Base-by-base conservation (phyloP, 768 basidiomycete species). In the Mycena indigotica region DNA sequence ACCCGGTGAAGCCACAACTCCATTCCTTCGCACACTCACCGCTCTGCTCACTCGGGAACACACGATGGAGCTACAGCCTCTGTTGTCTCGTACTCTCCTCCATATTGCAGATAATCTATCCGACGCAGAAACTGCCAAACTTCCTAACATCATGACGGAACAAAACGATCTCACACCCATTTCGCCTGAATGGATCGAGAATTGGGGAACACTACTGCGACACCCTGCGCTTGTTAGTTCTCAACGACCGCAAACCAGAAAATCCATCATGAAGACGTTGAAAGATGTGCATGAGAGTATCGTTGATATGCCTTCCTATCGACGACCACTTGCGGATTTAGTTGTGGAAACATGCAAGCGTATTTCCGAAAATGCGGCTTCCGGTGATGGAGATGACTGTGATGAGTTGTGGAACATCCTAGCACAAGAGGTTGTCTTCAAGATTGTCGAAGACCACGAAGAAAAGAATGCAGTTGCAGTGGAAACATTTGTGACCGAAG, bases 91-190 rank as follows among this genome's bases (percentile, higher is more conserved):
- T 21, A 86, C 84, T 28, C 79, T 91, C 21, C 77, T 91, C 46
- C 79, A 79, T 38, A 79, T 91, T 52, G 80, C 87, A 23, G 80
- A 83, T n/a, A 84, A 91, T 66, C 75, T 93, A 24, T 79, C 84
- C 2, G 91, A 93, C 61, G 65, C 68, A 16, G 87, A 91, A 66
- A 87, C 88, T 0, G 81, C 84, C 0, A 79, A 79, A 51, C 76
- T 91, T 2, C 82, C 89, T 6, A 66, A 66, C 12, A 72, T 83
- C 52, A 88, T 93, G 85, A 73, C 78, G 32, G 83, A 84, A 44
- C 83, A 88, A 55, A 84, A 88, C 61, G 81, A 84, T 48, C 77
- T 91, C 28, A 85, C 84, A 2, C 90, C 90, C 1, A 87, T 87
- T 12, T 84, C 86, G 1, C 83, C 86, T 0, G 80, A 84, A 4